These are phyloP conservation scores for Fusarium succisae DNA, from an alignment of 2,329 filamentous ascomycete species.

Conservation along the genomic window DNA sequence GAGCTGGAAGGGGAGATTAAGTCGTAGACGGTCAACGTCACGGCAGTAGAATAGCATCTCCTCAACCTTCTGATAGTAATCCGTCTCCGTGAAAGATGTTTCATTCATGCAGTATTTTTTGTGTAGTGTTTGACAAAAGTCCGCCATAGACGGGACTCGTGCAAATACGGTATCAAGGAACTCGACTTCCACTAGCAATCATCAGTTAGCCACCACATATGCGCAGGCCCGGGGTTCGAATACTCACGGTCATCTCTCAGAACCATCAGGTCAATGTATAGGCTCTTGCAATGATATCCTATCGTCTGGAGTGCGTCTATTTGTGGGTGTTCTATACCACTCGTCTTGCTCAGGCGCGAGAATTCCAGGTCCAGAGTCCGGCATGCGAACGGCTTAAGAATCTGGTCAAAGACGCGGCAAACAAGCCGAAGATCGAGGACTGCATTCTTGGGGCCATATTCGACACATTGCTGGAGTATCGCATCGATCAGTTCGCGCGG, in stretches of 20 bases:
- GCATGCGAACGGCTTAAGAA: conserved; percentile 57
- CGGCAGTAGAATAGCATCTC: conserved; percentile 56
- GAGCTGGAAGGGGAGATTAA: conserved; percentile 63
- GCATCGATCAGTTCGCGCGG: conserved; percentile 59
- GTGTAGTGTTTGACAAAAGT: conserved; percentile 56
- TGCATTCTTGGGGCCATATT: conserved; percentile 55
- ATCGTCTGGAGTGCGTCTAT: conserved; percentile 56
- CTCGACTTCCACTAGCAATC: conserved; percentile 57
- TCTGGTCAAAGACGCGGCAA: conserved; percentile 58
- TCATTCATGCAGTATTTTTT: conserved; percentile 60
- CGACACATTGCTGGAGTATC: conserved; percentile 56
- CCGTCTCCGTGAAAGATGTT: conserved; percentile 58
- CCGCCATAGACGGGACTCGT: conserved; percentile 56
- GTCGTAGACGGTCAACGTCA: conserved; percentile 56
- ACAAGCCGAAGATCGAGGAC: conserved; percentile 58
- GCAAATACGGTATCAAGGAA: conserved; percentile 58
- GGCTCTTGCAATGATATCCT: conserved; percentile 57
- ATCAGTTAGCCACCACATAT: conserved; percentile 21
- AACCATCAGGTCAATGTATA: conserved; percentile 63
- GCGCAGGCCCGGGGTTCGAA: background rate
- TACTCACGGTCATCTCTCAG: conserved; percentile 60
- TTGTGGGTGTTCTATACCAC: conserved; percentile 46
- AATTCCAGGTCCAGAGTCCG: conserved; percentile 61
- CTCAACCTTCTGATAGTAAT: conserved; percentile 55
- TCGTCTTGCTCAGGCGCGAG: conserved; percentile 55